A percentile compares a stretch with the other conserved stretches of the same genome.
Conservation (phyloP, 2,329 filamentous ascomycete genomes). For the Aspergillus alliaceus region DNA sequence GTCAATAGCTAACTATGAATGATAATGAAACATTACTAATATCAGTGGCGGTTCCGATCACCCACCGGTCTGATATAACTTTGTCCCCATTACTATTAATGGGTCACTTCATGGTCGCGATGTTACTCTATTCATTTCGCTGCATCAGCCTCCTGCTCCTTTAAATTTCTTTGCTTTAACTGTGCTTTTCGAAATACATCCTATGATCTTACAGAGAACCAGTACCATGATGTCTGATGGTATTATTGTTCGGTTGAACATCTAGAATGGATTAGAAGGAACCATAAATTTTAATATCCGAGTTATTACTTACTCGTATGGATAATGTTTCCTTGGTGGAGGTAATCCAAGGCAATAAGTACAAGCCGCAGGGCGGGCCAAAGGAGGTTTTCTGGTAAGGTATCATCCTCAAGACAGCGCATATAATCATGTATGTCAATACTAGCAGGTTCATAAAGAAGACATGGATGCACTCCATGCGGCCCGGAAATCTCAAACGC, state of each 20-base stretch:
- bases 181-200: no score
- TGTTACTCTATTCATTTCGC: no score
- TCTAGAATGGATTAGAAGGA: slow-evolving; percentile 18
- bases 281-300: background rate
- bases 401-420: slow-evolving; percentile 19
- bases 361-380: slow-evolving; percentile 69
- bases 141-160: no score
- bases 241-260: slow-evolving; percentile 43
- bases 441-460: slow-evolving; percentile 24
- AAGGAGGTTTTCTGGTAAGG: slow-evolving; percentile 22
- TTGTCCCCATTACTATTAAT: no score
- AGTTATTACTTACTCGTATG: slow-evolving; percentile 23
- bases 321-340: slow-evolving; percentile 73
- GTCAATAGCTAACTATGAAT: no score
- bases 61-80: no score
- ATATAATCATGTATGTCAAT: slow-evolving; percentile 22
- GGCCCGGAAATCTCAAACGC: slow-evolving; percentile 29
- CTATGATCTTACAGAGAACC: no score
- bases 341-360: slow-evolving; percentile 80
- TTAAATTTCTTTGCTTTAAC: no score
- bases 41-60: no score
- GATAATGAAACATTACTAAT: no score
- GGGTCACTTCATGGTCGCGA: no score
- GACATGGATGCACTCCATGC: slow-evolving; percentile 23
- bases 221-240: no score